Percentiles rank a stretch among this genome's conserved stretches.
These are phyloP conservation scores for Phlyctochytrium bullatum DNA, from an alignment of 192 early-diverging fungal species.

Conservation along the genomic window DNA sequence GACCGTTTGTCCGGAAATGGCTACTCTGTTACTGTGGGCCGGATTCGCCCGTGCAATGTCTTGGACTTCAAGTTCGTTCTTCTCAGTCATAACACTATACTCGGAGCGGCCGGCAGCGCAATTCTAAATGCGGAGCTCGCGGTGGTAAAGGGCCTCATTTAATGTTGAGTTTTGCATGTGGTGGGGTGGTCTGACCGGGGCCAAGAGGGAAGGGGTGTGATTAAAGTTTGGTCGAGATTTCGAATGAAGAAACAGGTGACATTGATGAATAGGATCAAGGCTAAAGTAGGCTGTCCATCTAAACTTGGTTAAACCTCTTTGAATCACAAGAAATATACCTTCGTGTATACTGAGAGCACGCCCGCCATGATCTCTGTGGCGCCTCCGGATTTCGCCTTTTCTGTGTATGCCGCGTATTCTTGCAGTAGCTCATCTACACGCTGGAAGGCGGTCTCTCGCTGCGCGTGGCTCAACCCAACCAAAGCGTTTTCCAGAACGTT, in stretches of 20 bases:
- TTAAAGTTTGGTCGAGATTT: not conserved
- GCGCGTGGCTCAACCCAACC: slow-evolving; percentile 74
- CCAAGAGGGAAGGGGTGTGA: too few species aligned
- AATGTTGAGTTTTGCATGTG: slow-evolving; percentile 10
- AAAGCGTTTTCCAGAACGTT: slow-evolving; percentile 98
- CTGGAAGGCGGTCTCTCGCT: slow-evolving; percentile 82
- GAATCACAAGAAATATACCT: slow-evolving; percentile 63
- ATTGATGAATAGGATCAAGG: not conserved
- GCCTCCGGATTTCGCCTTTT: slow-evolving; percentile 45
- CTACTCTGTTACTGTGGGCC: slow-evolving; percentile 89
- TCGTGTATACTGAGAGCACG: slow-evolving; percentile 82
- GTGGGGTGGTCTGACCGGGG: too few species aligned
- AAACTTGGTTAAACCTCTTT: too few species aligned
- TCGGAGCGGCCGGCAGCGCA: slow-evolving; percentile 92
- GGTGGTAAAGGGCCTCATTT: slow-evolving; percentile 67
- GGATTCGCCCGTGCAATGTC: slow-evolving; percentile 79
- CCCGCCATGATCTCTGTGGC: slow-evolving; percentile 63
- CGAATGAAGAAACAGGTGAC: not conserved
- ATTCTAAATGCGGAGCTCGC: slow-evolving; percentile 95
- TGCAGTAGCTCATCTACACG: slow-evolving; percentile 89
- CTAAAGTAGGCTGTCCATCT: slow-evolving; percentile 7
- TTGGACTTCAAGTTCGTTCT: slow-evolving; percentile 91
- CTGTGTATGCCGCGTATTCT: slow-evolving; percentile 69
- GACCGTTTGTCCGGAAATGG: slow-evolving; percentile 83
- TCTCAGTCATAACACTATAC: slow-evolving; percentile 92